phyloP scores from a whole-genome alignment of 169 alveolate genomes.

The Plasmodium relictum region DNA sequence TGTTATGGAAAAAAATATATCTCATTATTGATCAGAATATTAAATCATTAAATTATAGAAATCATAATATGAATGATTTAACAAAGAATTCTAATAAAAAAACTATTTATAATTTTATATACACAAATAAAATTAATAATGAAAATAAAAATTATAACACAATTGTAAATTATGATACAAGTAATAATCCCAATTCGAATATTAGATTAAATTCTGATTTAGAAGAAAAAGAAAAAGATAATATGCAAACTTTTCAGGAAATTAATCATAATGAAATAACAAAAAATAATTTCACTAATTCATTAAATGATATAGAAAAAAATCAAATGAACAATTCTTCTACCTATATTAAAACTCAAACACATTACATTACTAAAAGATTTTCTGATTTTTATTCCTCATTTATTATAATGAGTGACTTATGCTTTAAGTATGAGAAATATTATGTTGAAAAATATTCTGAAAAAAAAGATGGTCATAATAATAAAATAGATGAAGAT shows the following conservation, averaged over 20 bases:
- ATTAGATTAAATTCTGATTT: neutral
- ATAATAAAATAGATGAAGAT: neutral
- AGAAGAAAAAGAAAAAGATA: neutral
- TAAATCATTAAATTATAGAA: neutral
- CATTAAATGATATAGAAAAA: neutral
- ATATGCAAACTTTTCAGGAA: neutral
- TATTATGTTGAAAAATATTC: slow-evolving; percentile 9
- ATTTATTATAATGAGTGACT: slow-evolving; percentile 3
- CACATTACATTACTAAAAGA: slow-evolving; percentile 22
- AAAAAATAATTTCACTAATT: neutral
- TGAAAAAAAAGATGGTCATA: neutral
- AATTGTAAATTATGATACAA: neutral
- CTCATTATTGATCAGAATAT: slow-evolving; percentile 29
- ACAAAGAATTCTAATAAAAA: neutral
- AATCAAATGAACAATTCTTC: neutral
- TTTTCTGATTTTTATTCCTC: slow-evolving; percentile 70
- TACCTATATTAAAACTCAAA: neutral
- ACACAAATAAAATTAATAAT: neutral
- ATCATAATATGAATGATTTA: neutral
- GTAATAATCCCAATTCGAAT: neutral
- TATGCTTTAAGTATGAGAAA: slow-evolving; percentile 18
- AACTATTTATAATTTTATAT: neutral
- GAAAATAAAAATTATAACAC: neutral
- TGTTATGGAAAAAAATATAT: slow-evolving; percentile 39
- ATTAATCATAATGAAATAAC: neutral